Evolutionary conservation across 1,284 basidiomycete species (phyloP), one percentile per base, ranked within the genome.

Genomic region (Rhodotorula sp.): DNA sequence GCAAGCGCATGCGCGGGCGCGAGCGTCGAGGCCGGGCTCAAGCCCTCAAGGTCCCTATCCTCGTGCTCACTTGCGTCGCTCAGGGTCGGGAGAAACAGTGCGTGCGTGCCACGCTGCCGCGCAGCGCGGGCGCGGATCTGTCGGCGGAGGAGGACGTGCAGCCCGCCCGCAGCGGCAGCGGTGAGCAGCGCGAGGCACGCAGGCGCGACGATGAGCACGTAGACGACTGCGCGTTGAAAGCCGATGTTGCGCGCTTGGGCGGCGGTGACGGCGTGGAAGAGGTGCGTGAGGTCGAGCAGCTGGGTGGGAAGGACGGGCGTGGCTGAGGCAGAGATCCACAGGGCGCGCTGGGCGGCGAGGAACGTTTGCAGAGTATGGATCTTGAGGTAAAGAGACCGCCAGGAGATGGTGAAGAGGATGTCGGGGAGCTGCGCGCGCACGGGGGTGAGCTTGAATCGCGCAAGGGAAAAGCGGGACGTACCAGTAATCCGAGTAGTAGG

Each of bases 351-450:
- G 29, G 17, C 13, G 5, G 27, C 17, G 34, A 64, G 63, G 29
- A 19, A 44, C 2, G 8, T 4, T 36, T 48, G 21, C 22, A 64
- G 54, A 0, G 19, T 4, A 17, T 5, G 22, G 41, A 64, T 44
- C 4, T 25, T 12, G 15, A 3, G 6, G 41, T 56, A 56, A 25
- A 48, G 27, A 6, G 32, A 25, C 19, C 21, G 22, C 54, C 63
- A 64, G 25, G 63, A 55, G 41, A 57, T 21, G 44, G 41, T 34
- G 63, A 55, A 64, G 29, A 64, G 37, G 54, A 56, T n/a, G 63
- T 64, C 63, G 29, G 55, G 54, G 51, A 64, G 32, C 63, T 64
- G 37, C 19, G 12, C 17, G 50, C n/a, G 48, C 7, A 25, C 25
- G 2, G 10, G 34, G 10, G 29, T 54, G 7, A 34, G 21, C 44